Evolutionary conservation across 768 basidiomycete species (phyloP), one percentile per base, ranked within the genome.

Genomic region (Boletus reticuloceps): DNA sequence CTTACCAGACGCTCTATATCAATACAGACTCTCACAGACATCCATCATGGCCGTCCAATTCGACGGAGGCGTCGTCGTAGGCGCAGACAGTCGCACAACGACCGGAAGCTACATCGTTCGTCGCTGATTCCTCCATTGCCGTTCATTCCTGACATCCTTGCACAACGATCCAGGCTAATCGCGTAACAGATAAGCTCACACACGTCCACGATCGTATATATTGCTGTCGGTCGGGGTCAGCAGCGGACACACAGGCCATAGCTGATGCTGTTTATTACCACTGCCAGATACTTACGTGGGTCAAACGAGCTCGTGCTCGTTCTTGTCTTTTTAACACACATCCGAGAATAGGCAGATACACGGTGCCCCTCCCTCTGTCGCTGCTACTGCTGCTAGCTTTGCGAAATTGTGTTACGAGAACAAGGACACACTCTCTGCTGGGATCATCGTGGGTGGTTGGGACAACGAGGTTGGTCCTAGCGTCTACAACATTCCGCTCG

Each of bases 21-120:
- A 29, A 50, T 38, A 39, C 32, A 13, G 10, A 22, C 46, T 14
- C 38, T n/a, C 55, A 6, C 64, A 98, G 93, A 99, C 96, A 53
- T 98, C 96, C 41, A 98, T 99, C 72, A 98, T 98, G 95, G 96
- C 97, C 51, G 95, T 98, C 59, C 92, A 94, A 66, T 99, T 99
- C 77, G 79, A 92, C 34, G 86, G 85, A 31, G 97, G 97, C 38
- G 97, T 99, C 55, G 86, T 99, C 63, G 85, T 98, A 58, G 97
- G 97, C 41, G 97, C 97, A 61, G 97, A 99, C 77, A 91, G 89
- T 81, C 83, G 96, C 56, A 99, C 96, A 56, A 98, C 97, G 0
- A 95, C 92, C 8, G 97, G 96, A 61, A 88, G 86, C 75, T 98
- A 97, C 74, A 96, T 97, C 69, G 96, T 94, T 70, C 59, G 86